These are phyloP conservation scores for Trifolium fragiferum DNA, from an alignment of 306 rosid genomes.

Conservation along the genomic window DNA sequence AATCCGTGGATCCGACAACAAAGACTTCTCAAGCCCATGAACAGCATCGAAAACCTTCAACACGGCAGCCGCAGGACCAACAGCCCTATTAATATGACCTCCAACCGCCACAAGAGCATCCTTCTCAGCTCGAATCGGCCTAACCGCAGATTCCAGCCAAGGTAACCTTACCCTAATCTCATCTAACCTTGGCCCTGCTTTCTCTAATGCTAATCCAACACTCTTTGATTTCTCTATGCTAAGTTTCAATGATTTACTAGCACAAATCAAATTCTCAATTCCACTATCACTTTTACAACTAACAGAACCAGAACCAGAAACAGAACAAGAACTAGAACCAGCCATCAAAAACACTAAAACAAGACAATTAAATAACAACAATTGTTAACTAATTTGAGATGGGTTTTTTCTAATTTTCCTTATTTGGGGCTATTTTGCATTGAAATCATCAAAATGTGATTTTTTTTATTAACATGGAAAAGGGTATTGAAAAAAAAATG, in stretches of 20 bases:
- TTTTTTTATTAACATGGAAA: slow-evolving; percentile 39
- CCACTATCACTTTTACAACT: slow-evolving; percentile 37
- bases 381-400: slow-evolving; percentile 25
- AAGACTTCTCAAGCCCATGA: slow-evolving; percentile 93
- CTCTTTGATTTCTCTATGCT: slow-evolving; percentile 82
- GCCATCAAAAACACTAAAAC: slow-evolving; percentile 60
- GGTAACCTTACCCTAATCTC: slow-evolving; percentile 81
- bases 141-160: slow-evolving; percentile 75
- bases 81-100: slow-evolving; percentile 95
- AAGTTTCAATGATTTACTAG: slow-evolving; percentile 73
- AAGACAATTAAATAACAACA: slow-evolving; percentile 7
- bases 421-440: slow-evolving; percentile 16
- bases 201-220: slow-evolving; percentile 70
- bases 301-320: slow-evolving; percentile 45
- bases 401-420: neutral
- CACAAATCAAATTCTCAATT: slow-evolving; percentile 67
- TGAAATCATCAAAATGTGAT: slow-evolving; percentile 59
- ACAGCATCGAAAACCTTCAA: slow-evolving; percentile 97
- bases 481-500: neutral
- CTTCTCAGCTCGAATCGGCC: slow-evolving; percentile 88
- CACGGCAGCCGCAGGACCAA: slow-evolving; percentile 97
- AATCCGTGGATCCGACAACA: slow-evolving; percentile 77
- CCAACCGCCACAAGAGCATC: slow-evolving; percentile 92
- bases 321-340: slow-evolving; percentile 47
- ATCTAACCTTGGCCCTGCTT: slow-evolving; percentile 81